Evolutionary conservation across 176 grass and related monocot species (phyloP), one percentile per base, ranked within the genome.

Genomic region (Paspalum notatum): DNA sequence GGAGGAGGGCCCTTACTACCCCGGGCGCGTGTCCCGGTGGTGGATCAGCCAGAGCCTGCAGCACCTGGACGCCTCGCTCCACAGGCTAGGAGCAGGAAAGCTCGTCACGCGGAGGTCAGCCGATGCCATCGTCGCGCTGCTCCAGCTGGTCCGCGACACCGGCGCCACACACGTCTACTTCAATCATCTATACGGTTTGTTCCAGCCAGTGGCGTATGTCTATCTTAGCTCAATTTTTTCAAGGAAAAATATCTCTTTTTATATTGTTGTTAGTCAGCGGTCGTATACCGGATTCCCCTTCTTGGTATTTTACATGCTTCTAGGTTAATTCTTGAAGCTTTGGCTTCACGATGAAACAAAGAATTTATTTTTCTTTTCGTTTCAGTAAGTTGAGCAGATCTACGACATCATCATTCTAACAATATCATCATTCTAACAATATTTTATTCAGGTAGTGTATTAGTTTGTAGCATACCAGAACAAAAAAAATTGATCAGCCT

Each of bases 181-280:
- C 88, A 98, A 95, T 75, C 92, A 98, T 69, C 92, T 98, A 62
- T 98, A 95, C 62, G 92, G 92, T 98, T 80, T 68, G 67, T 80
- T 70, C 42, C 53, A 54, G 12, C 18, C n/a, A 12, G 24, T 71
- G 4, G 9, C 61, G 24, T 39, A 56, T 45, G 17, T 60, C 12
- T 51, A 22, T 49, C 63, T 53, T 39, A 20, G 54, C 74, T 83
- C 73, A 77, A 8, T 56, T 58, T 71, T 64, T 77, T 72, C 37
- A 11, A 63, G 39, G 20, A 66, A 79, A 71, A 44, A 18, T 20
- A 41, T 38, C 37, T 57, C 0, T 66, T 58, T 81, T 71, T 22
- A 61, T 37, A 62, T 62, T 77, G 54, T 77, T 77, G 12, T 61
- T 61, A 18, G 15, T 71, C 44, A 9, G 25, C 24, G 27, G 25